These are phyloP conservation scores for Chlorella sp. DNA, from an alignment of 139 green algal genomes.

Conservation along the genomic window DNA sequence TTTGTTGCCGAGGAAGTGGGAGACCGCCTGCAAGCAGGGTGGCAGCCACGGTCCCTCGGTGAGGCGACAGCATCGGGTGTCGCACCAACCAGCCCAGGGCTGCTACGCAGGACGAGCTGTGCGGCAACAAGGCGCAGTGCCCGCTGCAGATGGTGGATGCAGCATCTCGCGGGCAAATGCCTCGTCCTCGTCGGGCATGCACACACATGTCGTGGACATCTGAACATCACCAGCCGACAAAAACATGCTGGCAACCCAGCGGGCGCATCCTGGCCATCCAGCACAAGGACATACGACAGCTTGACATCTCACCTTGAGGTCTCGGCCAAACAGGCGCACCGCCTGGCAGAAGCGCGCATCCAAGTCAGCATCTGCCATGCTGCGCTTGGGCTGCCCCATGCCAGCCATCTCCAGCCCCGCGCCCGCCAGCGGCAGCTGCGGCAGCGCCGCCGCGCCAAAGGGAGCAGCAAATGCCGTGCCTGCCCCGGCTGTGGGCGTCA, in stretches of 20 bases:
- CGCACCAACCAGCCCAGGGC: background rate
- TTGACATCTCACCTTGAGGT: conserved; percentile 32
- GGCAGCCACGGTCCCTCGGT: background rate
- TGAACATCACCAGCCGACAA: too few relatives aligned
- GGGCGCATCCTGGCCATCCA: background rate
- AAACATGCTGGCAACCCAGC: background rate
- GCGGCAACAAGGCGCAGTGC: background rate
- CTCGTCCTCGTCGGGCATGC: too few relatives aligned
- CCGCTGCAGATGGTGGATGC: background rate
- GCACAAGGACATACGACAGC: background rate
- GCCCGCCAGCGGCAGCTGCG: background rate
- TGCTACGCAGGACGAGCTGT: background rate
- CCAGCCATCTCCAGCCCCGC: background rate
- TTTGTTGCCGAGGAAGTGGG: conserved; percentile 50
- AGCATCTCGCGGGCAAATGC: background rate
- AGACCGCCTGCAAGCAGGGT: conserved; percentile 47
- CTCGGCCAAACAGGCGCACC: conserved; percentile 55
- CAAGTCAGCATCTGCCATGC: background rate
- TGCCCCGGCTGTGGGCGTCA: too few relatives aligned
- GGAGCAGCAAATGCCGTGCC: conserved; percentile 1
- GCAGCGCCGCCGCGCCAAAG: background rate
- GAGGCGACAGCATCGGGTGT: background rate
- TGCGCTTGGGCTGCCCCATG: background rate
- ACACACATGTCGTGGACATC: too few relatives aligned
- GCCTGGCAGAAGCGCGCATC: conserved; percentile 69